Conservation (phyloP, 495 filamentous ascomycete species). For the Xylaria cubensis region DNA sequence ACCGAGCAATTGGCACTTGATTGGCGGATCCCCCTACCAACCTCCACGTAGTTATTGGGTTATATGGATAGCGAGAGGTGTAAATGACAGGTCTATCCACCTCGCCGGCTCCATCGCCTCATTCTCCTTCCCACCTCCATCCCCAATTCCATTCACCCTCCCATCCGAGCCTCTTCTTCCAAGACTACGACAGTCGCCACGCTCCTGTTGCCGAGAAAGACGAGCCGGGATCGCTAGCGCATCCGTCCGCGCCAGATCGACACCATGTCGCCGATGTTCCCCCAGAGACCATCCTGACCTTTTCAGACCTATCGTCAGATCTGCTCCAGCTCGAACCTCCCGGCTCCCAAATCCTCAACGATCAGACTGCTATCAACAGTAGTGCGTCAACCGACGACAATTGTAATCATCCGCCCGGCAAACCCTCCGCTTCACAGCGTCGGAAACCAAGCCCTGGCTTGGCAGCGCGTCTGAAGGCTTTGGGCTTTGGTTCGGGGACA, state of each 20-base stretch:
- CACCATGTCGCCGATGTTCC: slow-evolving; percentile 39
- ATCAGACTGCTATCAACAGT: slow-evolving; percentile 29
- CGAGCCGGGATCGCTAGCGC: slow-evolving; percentile 34
- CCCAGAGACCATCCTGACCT: slow-evolving; percentile 44
- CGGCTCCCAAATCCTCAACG: slow-evolving; percentile 27
- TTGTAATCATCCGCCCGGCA: slow-evolving; percentile 26
- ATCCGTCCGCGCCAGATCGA: slow-evolving; percentile 26
- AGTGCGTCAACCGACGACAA: slow-evolving; percentile 14
- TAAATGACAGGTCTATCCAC: slow-evolving; percentile 32
- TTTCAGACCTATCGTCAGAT: slow-evolving; percentile 50
- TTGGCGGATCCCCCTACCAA: slow-evolving; percentile 14
- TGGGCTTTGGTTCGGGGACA: slow-evolving; percentile 62
- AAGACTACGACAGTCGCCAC: slow-evolving; percentile 13
- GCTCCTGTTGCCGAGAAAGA: slow-evolving; percentile 22
- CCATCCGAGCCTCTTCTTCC: background rate
- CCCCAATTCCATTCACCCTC: slow-evolving; percentile 16
- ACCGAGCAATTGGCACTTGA: slow-evolving; percentile 15
- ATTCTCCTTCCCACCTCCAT: slow-evolving; percentile 19
- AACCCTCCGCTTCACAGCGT: slow-evolving; percentile 40
- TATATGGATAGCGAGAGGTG: slow-evolving; percentile 15
- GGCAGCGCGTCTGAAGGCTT: slow-evolving; percentile 75
- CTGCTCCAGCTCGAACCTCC: slow-evolving; percentile 45
- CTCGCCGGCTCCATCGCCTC: slow-evolving; percentile 28
- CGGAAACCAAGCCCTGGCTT: slow-evolving; percentile 74
- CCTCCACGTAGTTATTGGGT: slow-evolving; percentile 20